Evolutionary conservation across 1,139 yeast species (phyloP).

Genomic region (Magnusiomyces magnusii): DNA sequence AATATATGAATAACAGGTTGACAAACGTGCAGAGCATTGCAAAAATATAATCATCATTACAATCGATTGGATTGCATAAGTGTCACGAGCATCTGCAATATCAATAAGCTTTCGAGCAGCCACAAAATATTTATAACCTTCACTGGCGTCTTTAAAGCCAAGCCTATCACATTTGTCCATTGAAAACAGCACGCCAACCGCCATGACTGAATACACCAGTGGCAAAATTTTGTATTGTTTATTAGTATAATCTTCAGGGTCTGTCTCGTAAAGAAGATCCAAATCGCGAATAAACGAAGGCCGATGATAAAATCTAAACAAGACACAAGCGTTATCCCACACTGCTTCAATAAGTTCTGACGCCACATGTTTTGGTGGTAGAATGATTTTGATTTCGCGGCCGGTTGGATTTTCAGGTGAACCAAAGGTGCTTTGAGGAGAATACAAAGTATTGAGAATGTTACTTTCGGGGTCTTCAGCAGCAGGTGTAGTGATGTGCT

Average conservation of each 20-base stretch:
- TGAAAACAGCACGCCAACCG: constrained; percentile 66
- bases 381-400: constrained; percentile 47
- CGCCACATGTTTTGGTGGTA: constrained; percentile 73
- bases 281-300: constrained; percentile 62
- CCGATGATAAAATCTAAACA: constrained; percentile 77
- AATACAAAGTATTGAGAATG: constrained; percentile 5
- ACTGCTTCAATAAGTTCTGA: constrained; percentile 63
- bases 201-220: constrained; percentile 61
- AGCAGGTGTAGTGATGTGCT: background rate
- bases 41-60: constrained; percentile 59
- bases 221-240: constrained; percentile 74
- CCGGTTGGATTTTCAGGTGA: constrained; percentile 11
- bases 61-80: constrained; percentile 64
- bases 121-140: constrained; percentile 74
- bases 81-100: constrained; percentile 52
- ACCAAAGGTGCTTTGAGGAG: constrained; percentile 10
- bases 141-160: constrained; percentile 42
- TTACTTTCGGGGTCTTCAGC: constrained; percentile 2
- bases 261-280: constrained; percentile 54
- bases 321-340: constrained; percentile 80
- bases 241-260: constrained; percentile 60
- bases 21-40: constrained; percentile 83
- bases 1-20: constrained; percentile 85
- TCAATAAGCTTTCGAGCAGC: constrained; percentile 77
- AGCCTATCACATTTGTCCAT: constrained; percentile 34